Evolutionary conservation across 805 yeast genomes (phyloP).

Genomic region (Barnettozyma populi): DNA sequence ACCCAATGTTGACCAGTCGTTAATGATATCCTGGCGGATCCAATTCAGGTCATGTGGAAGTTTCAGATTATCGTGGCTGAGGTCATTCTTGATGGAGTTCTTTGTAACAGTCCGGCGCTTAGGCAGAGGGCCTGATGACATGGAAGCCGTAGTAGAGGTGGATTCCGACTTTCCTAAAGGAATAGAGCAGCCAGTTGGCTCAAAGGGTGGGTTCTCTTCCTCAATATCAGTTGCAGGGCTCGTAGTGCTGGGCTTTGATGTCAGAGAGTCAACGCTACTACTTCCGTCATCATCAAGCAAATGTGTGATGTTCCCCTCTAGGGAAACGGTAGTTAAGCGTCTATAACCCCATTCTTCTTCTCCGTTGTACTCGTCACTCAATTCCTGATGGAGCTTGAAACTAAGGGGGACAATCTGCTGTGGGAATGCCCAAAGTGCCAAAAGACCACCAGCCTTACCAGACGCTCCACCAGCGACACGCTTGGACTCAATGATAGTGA

Average conservation of each 20-base stretch:
- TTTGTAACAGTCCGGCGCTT: constrained; percentile 34
- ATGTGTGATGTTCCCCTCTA: constrained; percentile 71
- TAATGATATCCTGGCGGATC: constrained; percentile 61
- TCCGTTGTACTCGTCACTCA: constrained; percentile 78
- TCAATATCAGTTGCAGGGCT: constrained; percentile 7
- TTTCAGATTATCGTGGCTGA: constrained; percentile 14
- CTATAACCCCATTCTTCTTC: constrained; percentile 90
- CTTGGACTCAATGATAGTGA: constrained; percentile 81
- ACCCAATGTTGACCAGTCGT: constrained; percentile 75
- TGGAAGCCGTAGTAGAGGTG: constrained; percentile 1
- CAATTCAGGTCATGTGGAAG: constrained; percentile 70
- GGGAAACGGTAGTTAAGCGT: constrained; percentile 74
- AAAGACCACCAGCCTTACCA: constrained; percentile 94
- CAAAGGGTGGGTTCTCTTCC: constrained; percentile 22
- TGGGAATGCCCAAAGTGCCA: constrained; percentile 97
- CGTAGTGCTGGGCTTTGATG: constrained; percentile 5
- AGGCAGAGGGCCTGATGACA: constrained; percentile 19
- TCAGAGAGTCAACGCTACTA: constrained; percentile 24
- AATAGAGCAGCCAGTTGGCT: constrained; percentile 4
- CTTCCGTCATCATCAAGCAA: constrained; percentile 20
- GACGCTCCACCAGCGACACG: constrained; percentile 96
- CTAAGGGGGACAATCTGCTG: constrained; percentile 87
- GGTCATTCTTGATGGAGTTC: constrained; percentile 27
- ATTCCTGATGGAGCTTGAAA: constrained; percentile 77
- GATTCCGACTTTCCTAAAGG: constrained; percentile 12